These are phyloP conservation scores for Irpex rosettiformis DNA, from an alignment of 1,284 basidiomycete species.

Conservation along the genomic window DNA sequence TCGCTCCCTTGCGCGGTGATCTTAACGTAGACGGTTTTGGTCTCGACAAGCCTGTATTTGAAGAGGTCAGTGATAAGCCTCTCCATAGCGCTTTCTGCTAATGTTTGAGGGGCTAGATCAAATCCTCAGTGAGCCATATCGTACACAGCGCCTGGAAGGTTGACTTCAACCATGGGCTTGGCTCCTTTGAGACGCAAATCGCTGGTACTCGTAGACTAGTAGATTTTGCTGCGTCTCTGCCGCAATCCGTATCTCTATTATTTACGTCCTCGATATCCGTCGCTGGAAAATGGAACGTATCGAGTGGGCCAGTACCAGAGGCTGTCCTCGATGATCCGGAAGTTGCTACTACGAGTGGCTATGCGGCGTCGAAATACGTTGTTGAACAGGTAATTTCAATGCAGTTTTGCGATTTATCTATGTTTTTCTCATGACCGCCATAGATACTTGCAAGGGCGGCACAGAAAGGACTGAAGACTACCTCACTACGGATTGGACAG, in stretches of 20 bases:
- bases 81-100: no score
- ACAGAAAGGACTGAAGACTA: slow-evolving; percentile 21
- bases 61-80: slow-evolving; percentile 7
- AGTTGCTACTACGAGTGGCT: slow-evolving; percentile 27
- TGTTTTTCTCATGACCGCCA: background rate
- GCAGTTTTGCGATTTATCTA: background rate
- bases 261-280: slow-evolving; percentile 30
- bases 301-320: slow-evolving; percentile 29
- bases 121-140: slow-evolving; percentile 16
- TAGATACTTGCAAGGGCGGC: slow-evolving; percentile 22
- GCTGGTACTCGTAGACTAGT: slow-evolving; percentile 23
- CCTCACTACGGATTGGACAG: slow-evolving; percentile 30
- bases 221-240: slow-evolving; percentile 24
- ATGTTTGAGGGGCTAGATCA: slow-evolving; percentile 10
- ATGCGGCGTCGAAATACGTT: slow-evolving; percentile 33
- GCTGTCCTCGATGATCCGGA: slow-evolving; percentile 21
- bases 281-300: slow-evolving; percentile 18
- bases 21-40: slow-evolving; percentile 9
- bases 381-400: slow-evolving; percentile 19
- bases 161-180: slow-evolving; percentile 32
- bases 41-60: slow-evolving; percentile 4
- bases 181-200: slow-evolving; percentile 30
- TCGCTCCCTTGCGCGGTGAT: slow-evolving; percentile 9
- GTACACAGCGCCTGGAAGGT: slow-evolving; percentile 28
- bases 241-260: slow-evolving; percentile 21